Conservation (phyloP, 257 asterid species). For the Salvia miltiorrhiza region DNA sequence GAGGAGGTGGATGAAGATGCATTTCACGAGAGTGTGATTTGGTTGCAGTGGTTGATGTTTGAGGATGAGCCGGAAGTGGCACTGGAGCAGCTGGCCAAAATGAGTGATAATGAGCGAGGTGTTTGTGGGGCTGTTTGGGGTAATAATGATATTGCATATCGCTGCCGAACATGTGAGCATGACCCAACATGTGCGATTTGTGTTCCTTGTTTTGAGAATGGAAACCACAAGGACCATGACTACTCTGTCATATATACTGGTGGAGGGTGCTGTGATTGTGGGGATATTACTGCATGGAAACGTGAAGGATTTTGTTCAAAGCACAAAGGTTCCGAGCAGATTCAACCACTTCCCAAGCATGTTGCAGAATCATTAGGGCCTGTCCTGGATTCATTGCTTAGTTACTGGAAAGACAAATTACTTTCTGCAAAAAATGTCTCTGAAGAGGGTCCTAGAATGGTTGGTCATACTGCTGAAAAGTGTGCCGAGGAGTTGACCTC, state of each 20-base stretch:
- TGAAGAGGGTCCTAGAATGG: constrained; percentile 38
- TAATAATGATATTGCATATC: constrained; percentile 76
- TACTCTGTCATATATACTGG: constrained; percentile 83
- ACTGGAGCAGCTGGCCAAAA: constrained; percentile 50
- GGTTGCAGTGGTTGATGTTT: constrained; percentile 98
- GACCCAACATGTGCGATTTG: constrained; percentile 98
- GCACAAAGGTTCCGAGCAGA: constrained; percentile 89
- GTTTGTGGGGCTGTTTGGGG: constrained; percentile 99
- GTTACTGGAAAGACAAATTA: constrained; percentile 67
- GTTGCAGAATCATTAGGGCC: constrained; percentile 70
- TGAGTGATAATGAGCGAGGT: constrained; percentile 64
- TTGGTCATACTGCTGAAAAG: constrained; percentile 37
- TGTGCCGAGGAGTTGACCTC: constrained; percentile 66
- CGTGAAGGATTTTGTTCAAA: constrained; percentile 92
- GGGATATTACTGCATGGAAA: constrained; percentile 98
- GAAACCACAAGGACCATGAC: constrained; percentile 91
- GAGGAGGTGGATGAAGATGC: constrained; percentile 49
- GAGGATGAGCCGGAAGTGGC: constrained; percentile 66
- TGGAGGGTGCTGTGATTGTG: constrained; percentile 99
- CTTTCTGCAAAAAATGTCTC: constrained; percentile 29
- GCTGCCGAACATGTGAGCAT: constrained; percentile 92
- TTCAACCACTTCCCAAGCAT: constrained; percentile 73
- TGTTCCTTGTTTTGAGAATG: constrained; percentile 91
- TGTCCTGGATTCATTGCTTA: constrained; percentile 62
- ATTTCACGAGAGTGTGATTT: constrained; percentile 54